phyloP scores from a whole-genome alignment of 2,329 filamentous ascomycete species.

The Epichloe hybrida region DNA sequence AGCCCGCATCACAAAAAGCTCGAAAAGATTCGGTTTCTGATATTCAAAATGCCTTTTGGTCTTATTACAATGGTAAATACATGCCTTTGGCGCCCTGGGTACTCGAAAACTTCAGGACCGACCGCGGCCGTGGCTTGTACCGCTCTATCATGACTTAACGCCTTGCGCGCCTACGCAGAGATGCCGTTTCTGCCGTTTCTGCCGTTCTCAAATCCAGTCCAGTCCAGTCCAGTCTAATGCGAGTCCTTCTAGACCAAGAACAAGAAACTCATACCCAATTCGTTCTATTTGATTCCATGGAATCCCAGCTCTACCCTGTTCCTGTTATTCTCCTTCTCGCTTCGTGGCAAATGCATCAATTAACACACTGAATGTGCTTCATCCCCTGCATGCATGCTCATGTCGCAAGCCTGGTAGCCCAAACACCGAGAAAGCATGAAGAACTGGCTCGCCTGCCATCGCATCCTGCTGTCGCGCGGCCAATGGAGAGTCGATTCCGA shows the following conservation, averaged over 20 bases:
- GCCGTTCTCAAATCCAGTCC: not conserved
- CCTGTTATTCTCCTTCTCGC: not conserved
- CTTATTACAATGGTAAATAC: slow-evolving; percentile 3
- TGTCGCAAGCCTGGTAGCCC: not conserved
- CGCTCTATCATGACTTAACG: slow-evolving; percentile 16
- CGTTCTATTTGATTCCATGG: too few relatives aligned
- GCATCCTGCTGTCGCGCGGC: not conserved
- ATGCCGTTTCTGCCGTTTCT: not conserved
- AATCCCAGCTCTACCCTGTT: not conserved
- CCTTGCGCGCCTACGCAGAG: slow-evolving; percentile 3
- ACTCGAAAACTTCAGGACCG: not conserved
- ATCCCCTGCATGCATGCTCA: not conserved
- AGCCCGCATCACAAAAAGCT: too few relatives aligned
- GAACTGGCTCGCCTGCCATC: not conserved
- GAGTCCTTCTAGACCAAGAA: not conserved
- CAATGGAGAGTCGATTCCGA: slow-evolving; percentile 4
- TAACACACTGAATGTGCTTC: not conserved
- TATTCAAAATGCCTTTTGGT: not conserved
- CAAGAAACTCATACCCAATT: too few relatives aligned
- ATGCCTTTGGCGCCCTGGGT: slow-evolving; percentile 2
- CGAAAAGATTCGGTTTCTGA: not conserved
- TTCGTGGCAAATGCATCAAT: not conserved
- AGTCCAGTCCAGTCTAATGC: not conserved
- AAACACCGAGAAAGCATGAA: not conserved
- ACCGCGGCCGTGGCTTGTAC: slow-evolving; percentile 10